Evolutionary conservation across 2,329 filamentous ascomycete genomes (phyloP).

Genomic region (Alternaria angustiovoidea): DNA sequence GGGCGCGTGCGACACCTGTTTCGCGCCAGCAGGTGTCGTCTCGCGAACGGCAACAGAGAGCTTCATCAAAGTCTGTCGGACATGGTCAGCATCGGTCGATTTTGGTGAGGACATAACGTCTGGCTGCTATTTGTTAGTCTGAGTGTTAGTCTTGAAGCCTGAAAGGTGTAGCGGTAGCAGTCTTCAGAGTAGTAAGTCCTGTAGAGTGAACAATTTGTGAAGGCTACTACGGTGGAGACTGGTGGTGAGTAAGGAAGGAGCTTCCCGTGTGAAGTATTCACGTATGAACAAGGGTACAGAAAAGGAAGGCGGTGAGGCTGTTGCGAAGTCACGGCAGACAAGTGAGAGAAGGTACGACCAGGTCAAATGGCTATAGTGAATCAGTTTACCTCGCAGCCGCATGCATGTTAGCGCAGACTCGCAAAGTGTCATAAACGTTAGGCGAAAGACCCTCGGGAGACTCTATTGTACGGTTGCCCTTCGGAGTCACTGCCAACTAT

Average conservation of each 20-base stretch:
- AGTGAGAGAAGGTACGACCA: conserved; percentile 5
- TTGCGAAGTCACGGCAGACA: neutral
- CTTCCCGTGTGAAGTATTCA: neutral
- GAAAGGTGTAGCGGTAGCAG: neutral
- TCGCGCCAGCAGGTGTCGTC: conserved; percentile 26
- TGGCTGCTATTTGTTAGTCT: neutral
- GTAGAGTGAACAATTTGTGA: neutral
- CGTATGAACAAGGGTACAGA: neutral
- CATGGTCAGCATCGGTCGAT: neutral
- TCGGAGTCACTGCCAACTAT: neutral
- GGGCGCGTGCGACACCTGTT: conserved; percentile 18
- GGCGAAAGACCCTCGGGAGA: neutral
- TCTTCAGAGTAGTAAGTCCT: neutral
- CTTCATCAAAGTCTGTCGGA: conserved; percentile 16
- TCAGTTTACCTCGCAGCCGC: neutral
- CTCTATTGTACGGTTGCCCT: neutral
- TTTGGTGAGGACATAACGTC: conserved; percentile 14
- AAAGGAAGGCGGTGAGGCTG: neutral
- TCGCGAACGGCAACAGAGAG: conserved; percentile 26
- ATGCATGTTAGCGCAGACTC: neutral
- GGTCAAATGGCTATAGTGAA: neutral
- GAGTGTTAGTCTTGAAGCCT: neutral
- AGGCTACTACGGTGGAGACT: neutral
- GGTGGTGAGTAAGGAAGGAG: neutral
- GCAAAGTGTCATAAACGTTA: neutral